Evolutionary conservation across 179 eudicot species (phyloP), one percentile per base, ranked within the genome.

Genomic region (Spergularia azorica): DNA sequence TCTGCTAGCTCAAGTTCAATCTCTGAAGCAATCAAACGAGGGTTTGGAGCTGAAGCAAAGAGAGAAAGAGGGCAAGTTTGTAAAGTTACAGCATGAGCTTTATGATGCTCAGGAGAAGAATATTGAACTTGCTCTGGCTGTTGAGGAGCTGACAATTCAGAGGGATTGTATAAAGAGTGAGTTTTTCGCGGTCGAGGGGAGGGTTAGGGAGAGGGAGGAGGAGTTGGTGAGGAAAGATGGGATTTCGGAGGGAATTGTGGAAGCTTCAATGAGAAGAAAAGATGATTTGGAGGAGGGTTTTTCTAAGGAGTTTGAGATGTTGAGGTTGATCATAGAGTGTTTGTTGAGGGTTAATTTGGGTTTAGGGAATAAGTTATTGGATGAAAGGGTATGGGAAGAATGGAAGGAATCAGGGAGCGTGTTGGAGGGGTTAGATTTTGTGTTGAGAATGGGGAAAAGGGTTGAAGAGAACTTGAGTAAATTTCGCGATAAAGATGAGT

Each of bases 381-480:
- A 70, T 21, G 77, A 75, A 14, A 17, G 76, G 20, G 75, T 69
- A 52, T 72, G 14, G 70, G 61, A 75, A 55, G 70, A 62, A 18
- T 63, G 43, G 48, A 32, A 65, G 36, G 54, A n/a, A 61, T 32
- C 70, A 54, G 54, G 64, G 41, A 79, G 1, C 17, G 54, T 84
- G 43, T 39, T 66, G 48, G 63, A n/a, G 65, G 87, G 74, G 32
- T 54, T 82, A 63, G 72, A 79, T 26, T 70, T 39, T 63, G 74
- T 87, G 79, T 81, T 64, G 54, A 77, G 54, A 75, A 60, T 84
- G 73, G 78, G 63, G 8, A 78, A 50, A 43, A 67, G 56, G 75
- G 80, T 74, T 64, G 90, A 84, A 73, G 59, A 57, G 69, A 81
- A 76, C 32, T 60, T 86, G 79, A 73, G 75, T 57, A 83, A 76